These are phyloP conservation scores for Rutstroemia sp. DNA, from an alignment of 2,329 filamentous ascomycete genomes.

Conservation along the genomic window DNA sequence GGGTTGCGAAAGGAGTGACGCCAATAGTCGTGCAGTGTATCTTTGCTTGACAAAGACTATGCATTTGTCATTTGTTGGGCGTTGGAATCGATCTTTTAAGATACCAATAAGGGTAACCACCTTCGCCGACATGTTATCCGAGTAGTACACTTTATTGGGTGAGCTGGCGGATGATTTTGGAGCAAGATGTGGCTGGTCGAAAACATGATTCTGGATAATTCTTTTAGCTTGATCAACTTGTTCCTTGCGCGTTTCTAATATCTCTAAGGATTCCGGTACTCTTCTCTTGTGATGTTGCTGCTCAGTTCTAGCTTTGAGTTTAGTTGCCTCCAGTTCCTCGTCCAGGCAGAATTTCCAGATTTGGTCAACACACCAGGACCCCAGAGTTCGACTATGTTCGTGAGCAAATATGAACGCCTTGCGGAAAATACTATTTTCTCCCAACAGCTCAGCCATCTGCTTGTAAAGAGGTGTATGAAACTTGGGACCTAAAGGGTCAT, in stretches of 20 bases:
- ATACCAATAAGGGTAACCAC: constrained; percentile 54
- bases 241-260: constrained; percentile 44
- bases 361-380: constrained; percentile 76
- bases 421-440: constrained; percentile 35
- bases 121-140: constrained; percentile 59
- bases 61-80: constrained; percentile 54
- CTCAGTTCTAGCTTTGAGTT: constrained; percentile 50
- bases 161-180: neutral
- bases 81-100: constrained; percentile 55
- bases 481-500: constrained; percentile 38
- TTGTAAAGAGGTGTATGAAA: constrained; percentile 60
- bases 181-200: constrained; percentile 32
- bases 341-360: constrained; percentile 67
- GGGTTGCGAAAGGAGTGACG: constrained; percentile 54
- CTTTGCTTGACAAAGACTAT: constrained; percentile 83
- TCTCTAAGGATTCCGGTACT: constrained; percentile 26
- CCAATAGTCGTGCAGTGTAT: constrained; percentile 67
- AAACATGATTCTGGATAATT: constrained; percentile 45
- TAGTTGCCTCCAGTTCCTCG: constrained; percentile 50
- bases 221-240: constrained; percentile 51
- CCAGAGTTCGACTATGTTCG: constrained; percentile 58
- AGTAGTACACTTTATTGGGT: constrained; percentile 1
- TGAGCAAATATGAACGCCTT: constrained; percentile 42
- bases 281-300: constrained; percentile 30
- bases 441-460: constrained; percentile 45